Evolutionary conservation across 345 rosid genomes (phyloP), one percentile per base, ranked within the genome.

Genomic region (Salix viminalis): DNA sequence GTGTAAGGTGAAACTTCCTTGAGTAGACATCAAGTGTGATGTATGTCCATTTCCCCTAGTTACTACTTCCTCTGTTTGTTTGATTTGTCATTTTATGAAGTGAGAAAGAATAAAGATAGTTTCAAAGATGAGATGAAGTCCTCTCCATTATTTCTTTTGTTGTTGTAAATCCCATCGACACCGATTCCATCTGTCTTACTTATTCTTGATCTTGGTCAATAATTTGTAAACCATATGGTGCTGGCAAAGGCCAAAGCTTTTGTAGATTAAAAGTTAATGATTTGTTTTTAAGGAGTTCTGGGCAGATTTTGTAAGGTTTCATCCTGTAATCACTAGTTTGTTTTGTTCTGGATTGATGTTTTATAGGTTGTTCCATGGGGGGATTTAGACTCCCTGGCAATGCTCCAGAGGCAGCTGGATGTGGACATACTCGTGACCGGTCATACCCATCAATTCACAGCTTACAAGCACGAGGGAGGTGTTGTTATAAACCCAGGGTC

Each of bases 381-480:
- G 54, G 98, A 95, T 85, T 81, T 95, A 69, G 99, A 95, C 65
- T 93, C 97, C 4, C 86, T 95, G 60, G 94, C 98, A 42, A 93
- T 95, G 99, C 90, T 95, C 23, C 99, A 95, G 81, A 89, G 99
- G 77, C 97, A 93, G 79, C 89, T 95, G 74, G 98, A 91, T 32
- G 99, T 95, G 3, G 99, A 95, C 87, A 95, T 93, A 61, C 96
- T 93, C 23, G 93, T 95, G 68, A 95, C 98, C 0, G 99, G 99
- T 70, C 97, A 91, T 79, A 95, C 98, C 30, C 98, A 95, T 83
- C 99, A 95, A 86, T 95, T 95, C 83, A 95, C 91, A 36, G 99
- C 98, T 44, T 93, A 95, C 89, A 95, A 95, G 73, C 99, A 95
- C 2, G 98, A 95, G 80, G 97, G 96, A 61, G 99, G 99, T 3